Evolutionary conservation across 495 filamentous ascomycete species (phyloP).

Genomic region (Articulospora tetracladia): DNA sequence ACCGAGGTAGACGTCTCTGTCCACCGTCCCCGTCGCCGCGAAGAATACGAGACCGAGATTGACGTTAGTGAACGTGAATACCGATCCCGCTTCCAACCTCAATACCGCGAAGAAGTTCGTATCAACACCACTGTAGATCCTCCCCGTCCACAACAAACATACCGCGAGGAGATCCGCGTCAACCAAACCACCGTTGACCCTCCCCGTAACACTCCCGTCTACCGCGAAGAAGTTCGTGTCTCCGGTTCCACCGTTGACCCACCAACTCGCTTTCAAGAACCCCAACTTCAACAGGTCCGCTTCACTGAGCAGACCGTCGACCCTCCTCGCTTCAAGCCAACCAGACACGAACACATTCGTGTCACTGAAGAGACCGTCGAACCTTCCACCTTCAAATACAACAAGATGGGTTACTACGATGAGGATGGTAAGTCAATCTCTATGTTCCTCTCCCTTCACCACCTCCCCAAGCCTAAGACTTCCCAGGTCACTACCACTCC

Average conservation of each 20-base stretch:
- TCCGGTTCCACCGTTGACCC: constrained; percentile 16
- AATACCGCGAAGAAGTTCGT: constrained; percentile 53
- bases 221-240: constrained; percentile 12
- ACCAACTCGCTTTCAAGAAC: constrained; percentile 31
- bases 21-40: constrained; percentile 22
- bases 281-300: constrained; percentile 16
- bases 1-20: constrained; percentile 28
- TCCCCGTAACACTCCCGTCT: constrained; percentile 34
- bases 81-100: constrained; percentile 71
- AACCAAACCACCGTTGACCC: constrained; percentile 40
- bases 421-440: constrained; percentile 58
- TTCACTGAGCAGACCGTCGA: constrained; percentile 49
- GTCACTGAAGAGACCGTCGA: constrained; percentile 28
- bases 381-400: constrained; percentile 36
- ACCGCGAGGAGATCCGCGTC: constrained; percentile 11
- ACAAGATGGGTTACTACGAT: constrained; percentile 98
- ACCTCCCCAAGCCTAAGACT: constrained; percentile 19
- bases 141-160: constrained; percentile 34
- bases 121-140: constrained; percentile 52
- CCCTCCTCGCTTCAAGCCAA: constrained; percentile 35
- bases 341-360: constrained; percentile 11
- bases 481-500: constrained; percentile 81
- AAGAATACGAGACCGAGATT: constrained; percentile 55
- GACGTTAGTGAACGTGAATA: constrained; percentile 85
- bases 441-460: not conserved